Percentiles rank a stretch among this genome's conserved stretches.
phyloP scores from a whole-genome alignment of 2,329 filamentous ascomycete species.

The Simplicillium aogashimaense region DNA sequence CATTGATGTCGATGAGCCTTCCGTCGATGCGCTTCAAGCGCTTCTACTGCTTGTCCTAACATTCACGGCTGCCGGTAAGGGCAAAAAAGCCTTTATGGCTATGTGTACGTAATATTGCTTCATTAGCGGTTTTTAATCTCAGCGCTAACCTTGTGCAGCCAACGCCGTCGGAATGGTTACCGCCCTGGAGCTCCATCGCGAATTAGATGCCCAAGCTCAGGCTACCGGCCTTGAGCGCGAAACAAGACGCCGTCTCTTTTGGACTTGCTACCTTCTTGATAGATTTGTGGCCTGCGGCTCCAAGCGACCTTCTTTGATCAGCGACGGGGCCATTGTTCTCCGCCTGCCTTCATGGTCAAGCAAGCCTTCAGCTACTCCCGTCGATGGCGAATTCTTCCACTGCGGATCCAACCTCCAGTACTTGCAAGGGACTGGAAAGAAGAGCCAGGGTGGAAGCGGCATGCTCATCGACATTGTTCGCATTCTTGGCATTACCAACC shows the following conservation, averaged over 20 bases:
- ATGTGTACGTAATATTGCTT: slow-evolving; percentile 45
- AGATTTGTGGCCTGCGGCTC: slow-evolving; percentile 76
- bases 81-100: slow-evolving; percentile 81
- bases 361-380: slow-evolving; percentile 45
- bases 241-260: slow-evolving; percentile 71
- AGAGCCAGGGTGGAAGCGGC: slow-evolving; percentile 63
- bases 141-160: slow-evolving; percentile 38
- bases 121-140: background rate
- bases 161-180: slow-evolving; percentile 74
- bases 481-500: slow-evolving; percentile 73
- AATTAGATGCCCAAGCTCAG: slow-evolving; percentile 53
- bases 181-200: slow-evolving; percentile 71
- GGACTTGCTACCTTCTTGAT: slow-evolving; percentile 81
- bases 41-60: slow-evolving; percentile 66
- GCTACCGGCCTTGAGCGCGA: slow-evolving; percentile 63
- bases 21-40: slow-evolving; percentile 67
- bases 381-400: slow-evolving; percentile 76
- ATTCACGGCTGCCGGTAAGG: slow-evolving; percentile 67
- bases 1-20: slow-evolving; percentile 72
- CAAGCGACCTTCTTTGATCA: slow-evolving; percentile 69
- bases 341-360: slow-evolving; percentile 67
- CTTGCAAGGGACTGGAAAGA: slow-evolving; percentile 57
- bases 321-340: slow-evolving; percentile 66
- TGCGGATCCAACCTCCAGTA: slow-evolving; percentile 69
- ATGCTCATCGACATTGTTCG: slow-evolving; percentile 80